These are phyloP conservation scores for Candida ortonii DNA, from an alignment of 805 yeast species.

Conservation along the genomic window DNA sequence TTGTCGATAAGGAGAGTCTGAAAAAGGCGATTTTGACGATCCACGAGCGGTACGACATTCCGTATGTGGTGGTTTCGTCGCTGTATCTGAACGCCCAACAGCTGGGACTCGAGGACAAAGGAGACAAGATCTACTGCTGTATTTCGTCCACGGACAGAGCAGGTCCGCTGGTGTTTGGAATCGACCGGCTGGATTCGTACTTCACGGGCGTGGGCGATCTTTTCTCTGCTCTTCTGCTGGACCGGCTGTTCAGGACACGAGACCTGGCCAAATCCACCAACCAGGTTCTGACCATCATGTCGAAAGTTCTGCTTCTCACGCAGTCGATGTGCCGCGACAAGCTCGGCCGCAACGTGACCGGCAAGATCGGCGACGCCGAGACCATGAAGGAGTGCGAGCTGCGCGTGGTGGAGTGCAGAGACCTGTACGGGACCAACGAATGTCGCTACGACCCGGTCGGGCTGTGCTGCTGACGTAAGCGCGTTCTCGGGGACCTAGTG, in stretches of 20 bases:
- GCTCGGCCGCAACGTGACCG: slow-evolving; percentile 39
- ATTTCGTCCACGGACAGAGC: slow-evolving; percentile 36
- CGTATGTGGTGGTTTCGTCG: slow-evolving; percentile 68
- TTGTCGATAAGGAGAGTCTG: slow-evolving; percentile 40
- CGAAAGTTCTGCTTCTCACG: slow-evolving; percentile 48
- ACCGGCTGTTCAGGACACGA: slow-evolving; percentile 43
- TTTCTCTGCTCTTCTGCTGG: slow-evolving; percentile 75
- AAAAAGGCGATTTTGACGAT: slow-evolving; percentile 44
- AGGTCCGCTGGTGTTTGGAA: slow-evolving; percentile 37
- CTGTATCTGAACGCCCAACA: slow-evolving; percentile 29
- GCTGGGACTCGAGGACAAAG: slow-evolving; percentile 16
- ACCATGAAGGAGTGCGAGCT: slow-evolving; percentile 74
- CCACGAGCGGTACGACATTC: slow-evolving; percentile 48
- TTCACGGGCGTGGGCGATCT: slow-evolving; percentile 96
- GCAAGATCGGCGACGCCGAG: slow-evolving; percentile 53
- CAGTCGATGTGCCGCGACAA: slow-evolving; percentile 36
- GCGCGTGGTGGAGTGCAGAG: slow-evolving; percentile 59
- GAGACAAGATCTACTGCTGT: slow-evolving; percentile 39
- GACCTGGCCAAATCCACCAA: slow-evolving; percentile 39
- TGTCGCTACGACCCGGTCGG: slow-evolving; percentile 7
- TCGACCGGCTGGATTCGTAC: slow-evolving; percentile 69
- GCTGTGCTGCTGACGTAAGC: slow-evolving; percentile 2
- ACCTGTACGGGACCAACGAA: slow-evolving; percentile 25
- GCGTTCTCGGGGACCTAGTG: slow-evolving; percentile 6
- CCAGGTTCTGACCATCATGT: slow-evolving; percentile 57